phyloP scores from a whole-genome alignment of 2,329 filamentous ascomycete genomes.

The Fusarium dlaminii region DNA sequence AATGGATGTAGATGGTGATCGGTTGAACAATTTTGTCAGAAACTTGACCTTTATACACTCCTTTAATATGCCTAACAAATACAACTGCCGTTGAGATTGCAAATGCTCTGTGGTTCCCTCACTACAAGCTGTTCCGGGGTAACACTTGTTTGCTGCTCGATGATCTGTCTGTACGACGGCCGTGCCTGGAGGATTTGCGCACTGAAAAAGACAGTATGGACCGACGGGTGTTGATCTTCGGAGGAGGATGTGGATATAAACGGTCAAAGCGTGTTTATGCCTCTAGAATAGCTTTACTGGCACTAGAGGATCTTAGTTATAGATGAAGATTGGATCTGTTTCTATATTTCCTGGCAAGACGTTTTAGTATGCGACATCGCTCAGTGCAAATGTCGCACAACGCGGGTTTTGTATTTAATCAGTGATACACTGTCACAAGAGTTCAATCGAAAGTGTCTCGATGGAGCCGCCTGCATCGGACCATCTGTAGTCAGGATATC shows the following conservation, averaged over 20 bases:
- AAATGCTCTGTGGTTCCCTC: not conserved
- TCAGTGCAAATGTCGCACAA: not conserved
- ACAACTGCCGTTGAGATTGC: not conserved
- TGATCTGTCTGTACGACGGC: not conserved
- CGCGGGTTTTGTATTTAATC: not conserved
- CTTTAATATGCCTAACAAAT: not conserved
- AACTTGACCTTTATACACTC: not conserved
- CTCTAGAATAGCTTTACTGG: not conserved
- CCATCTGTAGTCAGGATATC: rapidly evolving
- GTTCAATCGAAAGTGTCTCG: not conserved
- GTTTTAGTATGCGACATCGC: not conserved
- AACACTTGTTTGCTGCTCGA: not conserved
- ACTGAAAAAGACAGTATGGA: not conserved
- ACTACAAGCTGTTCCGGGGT: not conserved
- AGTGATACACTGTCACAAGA: no score
- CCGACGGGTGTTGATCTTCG: rapidly evolving
- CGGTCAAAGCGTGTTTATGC: rapidly evolving
- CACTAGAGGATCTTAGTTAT: not conserved
- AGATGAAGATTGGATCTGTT: not conserved
- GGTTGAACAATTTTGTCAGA: not conserved
- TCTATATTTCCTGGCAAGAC: not conserved
- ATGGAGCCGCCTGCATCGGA: not conserved
- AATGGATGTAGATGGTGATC: not conserved
- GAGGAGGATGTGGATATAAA: rapidly evolving
- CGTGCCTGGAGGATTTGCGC: rapidly evolving